Evolutionary conservation across 2,329 filamentous ascomycete species (phyloP).

Genomic region (Achaetomium macrosporum): DNA sequence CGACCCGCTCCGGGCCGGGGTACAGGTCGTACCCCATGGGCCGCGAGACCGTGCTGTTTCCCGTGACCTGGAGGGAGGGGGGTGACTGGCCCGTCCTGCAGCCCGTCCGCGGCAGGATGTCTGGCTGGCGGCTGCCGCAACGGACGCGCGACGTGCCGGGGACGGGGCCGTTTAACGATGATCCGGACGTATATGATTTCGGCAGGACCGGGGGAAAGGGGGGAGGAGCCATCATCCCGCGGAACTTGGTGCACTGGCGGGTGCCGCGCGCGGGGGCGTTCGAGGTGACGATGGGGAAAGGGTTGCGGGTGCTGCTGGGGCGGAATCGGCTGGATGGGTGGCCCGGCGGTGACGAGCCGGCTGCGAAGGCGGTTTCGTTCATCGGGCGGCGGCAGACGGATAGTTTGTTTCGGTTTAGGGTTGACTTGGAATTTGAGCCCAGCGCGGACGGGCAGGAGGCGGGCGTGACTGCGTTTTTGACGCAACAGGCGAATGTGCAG

Average conservation of each 20-base stretch:
- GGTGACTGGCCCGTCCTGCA: constrained; percentile 44
- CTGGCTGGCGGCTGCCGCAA: constrained; percentile 36
- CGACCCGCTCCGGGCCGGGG: constrained; percentile 38
- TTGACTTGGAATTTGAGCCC: constrained; percentile 28
- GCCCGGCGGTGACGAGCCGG: constrained; percentile 10
- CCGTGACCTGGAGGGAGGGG: constrained; percentile 43
- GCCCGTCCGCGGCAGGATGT: constrained; percentile 40
- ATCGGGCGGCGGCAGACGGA: constrained; percentile 30
- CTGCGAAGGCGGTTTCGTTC: constrained; percentile 27
- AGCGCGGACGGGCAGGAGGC: constrained; percentile 27
- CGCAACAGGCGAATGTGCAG: constrained; percentile 30
- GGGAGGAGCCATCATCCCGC: too few relatives aligned
- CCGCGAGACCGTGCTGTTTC: constrained; percentile 45
- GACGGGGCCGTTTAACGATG: constrained; percentile 37
- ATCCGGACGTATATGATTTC: constrained; percentile 43
- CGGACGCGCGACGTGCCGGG: constrained; percentile 32
- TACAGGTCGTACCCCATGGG: constrained; percentile 47
- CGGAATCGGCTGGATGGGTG: constrained; percentile 27
- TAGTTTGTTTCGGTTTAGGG: constrained; percentile 29
- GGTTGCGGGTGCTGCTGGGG: constrained; percentile 27
- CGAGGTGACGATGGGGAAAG: constrained; percentile 18
- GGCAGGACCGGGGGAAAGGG: neutral
- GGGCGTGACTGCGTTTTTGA: constrained; percentile 32
- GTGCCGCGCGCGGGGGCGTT: constrained; percentile 27
- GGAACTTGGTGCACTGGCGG: constrained; percentile 31